phyloP scores from a whole-genome alignment of 805 yeast genomes.

The Danielia oregonensis region DNA sequence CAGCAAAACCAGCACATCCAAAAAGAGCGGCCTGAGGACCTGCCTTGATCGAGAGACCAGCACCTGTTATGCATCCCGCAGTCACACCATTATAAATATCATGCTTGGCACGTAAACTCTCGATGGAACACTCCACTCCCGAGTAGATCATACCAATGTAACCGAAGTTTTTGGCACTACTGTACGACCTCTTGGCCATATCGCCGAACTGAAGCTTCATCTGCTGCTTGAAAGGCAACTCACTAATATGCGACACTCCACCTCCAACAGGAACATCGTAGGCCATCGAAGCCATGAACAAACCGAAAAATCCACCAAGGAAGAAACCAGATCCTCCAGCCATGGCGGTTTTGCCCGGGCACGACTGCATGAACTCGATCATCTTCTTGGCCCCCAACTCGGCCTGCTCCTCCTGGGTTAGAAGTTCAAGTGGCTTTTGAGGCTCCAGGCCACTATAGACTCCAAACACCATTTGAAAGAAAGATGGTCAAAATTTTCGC shows the following conservation, averaged over 20 bases:
- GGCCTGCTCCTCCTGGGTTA: slow-evolving; percentile 92
- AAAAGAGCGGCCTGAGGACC: slow-evolving; percentile 90
- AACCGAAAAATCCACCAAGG: slow-evolving; percentile 92
- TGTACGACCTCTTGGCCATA: slow-evolving; percentile 85
- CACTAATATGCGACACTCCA: slow-evolving; percentile 58
- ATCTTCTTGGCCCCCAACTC: slow-evolving; percentile 82
- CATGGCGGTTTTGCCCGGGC: slow-evolving; percentile 91
- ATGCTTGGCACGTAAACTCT: slow-evolving; percentile 45
- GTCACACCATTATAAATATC: slow-evolving; percentile 88
- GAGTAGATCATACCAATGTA: slow-evolving; percentile 20
- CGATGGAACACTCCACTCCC: slow-evolving; percentile 18
- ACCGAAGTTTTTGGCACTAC: slow-evolving; percentile 82
- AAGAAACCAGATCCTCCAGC: slow-evolving; percentile 94
- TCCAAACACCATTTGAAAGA: slow-evolving; percentile 30
- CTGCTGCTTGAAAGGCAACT: slow-evolving; percentile 88
- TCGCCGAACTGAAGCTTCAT: slow-evolving; percentile 87
- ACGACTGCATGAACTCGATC: slow-evolving; percentile 82
- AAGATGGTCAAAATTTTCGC: slow-evolving; percentile 1
- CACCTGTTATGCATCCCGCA: slow-evolving; percentile 97
- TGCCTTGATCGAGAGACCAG: slow-evolving; percentile 85
- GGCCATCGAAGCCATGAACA: slow-evolving; percentile 85
- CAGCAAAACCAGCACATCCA: slow-evolving; percentile 98
- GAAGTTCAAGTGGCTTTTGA: slow-evolving; percentile 53
- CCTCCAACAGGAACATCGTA: slow-evolving; percentile 78
- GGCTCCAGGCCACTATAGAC: slow-evolving; percentile 35